Evolutionary conservation across 2,329 filamentous ascomycete genomes (phyloP), one percentile per base, ranked within the genome.

Genomic region (Cladophialophora immunda): DNA sequence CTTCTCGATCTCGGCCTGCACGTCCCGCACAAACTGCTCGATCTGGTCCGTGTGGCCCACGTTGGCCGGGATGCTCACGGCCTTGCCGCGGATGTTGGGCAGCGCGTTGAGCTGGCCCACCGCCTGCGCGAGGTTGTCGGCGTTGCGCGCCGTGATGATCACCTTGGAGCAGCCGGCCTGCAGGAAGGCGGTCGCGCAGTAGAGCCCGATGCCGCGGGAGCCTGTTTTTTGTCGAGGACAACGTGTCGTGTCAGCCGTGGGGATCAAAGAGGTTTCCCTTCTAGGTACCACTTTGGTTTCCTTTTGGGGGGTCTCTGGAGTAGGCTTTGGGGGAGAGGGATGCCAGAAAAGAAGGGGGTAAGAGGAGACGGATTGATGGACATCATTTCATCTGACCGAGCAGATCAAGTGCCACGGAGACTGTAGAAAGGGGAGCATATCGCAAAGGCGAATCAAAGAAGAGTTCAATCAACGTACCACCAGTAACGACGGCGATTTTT

Each of bases 171-270:
- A 58, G 25, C 68, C 68, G 22, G 68, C 68, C 36, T 45, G 63
- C 3, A 70, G 63, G 29, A 70, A 63, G 13, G 59, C 66, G 1
- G 68, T 62, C 4, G 68, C 67, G 19, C 56, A 58, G 45, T 70
- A 65, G n/a, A 68, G 64, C 19, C 68, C 68, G 19, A 67, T 67
- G 78, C 58, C 80, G 78, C 81, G 61, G 41, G 58, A 69, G 34
- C 64, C 67, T 70, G 53, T 15, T 45, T 50, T 36, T 9, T n/a
- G n/a, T n/a, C n/a, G n/a, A n/a, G n/a, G n/a, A n/a, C n/a, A n/a
- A n/a, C n/a, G n/a, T n/a, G n/a, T n/a, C n/a, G n/a, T n/a, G n/a
- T n/a, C n/a, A n/a, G n/a, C n/a, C n/a, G n/a, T n/a, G n/a, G n/a
- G n/a, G n/a, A n/a, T n/a, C n/a, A n/a, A n/a, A n/a, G n/a, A n/a